A percentile compares a stretch with the other conserved stretches of the same genome.
Evolutionary conservation across 2,329 filamentous ascomycete genomes (phyloP).

Genomic region (Pseudocercospora pini-densiflorae): DNA sequence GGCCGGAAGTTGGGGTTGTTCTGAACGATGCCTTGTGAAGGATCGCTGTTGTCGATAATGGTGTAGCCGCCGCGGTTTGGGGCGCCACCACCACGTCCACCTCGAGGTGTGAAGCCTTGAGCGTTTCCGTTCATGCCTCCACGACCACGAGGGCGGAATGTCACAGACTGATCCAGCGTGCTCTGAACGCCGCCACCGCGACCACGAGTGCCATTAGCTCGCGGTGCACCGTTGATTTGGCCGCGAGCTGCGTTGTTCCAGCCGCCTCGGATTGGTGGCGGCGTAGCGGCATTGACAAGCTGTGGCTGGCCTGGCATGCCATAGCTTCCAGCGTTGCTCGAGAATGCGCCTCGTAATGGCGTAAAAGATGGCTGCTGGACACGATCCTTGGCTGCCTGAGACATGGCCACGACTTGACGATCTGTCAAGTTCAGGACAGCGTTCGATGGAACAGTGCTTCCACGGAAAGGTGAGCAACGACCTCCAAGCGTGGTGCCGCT

Average conservation of each 20-base stretch:
- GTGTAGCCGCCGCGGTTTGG: constrained; percentile 50
- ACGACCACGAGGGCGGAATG: constrained; percentile 50
- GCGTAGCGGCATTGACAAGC: constrained; percentile 59
- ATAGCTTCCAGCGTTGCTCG: constrained; percentile 50
- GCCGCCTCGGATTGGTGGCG: constrained; percentile 62
- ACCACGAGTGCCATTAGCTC: constrained; percentile 34
- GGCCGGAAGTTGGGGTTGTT: constrained; percentile 63
- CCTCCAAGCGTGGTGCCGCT: constrained; percentile 90
- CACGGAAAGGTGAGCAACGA: constrained; percentile 89
- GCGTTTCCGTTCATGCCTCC: constrained; percentile 37
- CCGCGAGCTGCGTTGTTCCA: constrained; percentile 63
- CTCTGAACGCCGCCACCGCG: constrained; percentile 45
- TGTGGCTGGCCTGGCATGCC: constrained; percentile 66
- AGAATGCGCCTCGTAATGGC: constrained; percentile 34
- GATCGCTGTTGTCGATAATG: constrained; percentile 55
- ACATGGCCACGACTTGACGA: constrained; percentile 74
- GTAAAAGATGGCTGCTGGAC: constrained; percentile 32
- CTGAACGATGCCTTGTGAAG: constrained; percentile 57
- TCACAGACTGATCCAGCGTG: constrained; percentile 41
- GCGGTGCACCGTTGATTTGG: constrained; percentile 42
- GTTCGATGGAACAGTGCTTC: constrained; percentile 86
- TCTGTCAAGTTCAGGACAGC: constrained; percentile 86
- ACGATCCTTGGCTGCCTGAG: constrained; percentile 40
- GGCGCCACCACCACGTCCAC: constrained; percentile 34
- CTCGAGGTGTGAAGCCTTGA: constrained; percentile 28